phyloP scores from a whole-genome alignment of 1,284 basidiomycete species.

The Ustilago hordei region DNA sequence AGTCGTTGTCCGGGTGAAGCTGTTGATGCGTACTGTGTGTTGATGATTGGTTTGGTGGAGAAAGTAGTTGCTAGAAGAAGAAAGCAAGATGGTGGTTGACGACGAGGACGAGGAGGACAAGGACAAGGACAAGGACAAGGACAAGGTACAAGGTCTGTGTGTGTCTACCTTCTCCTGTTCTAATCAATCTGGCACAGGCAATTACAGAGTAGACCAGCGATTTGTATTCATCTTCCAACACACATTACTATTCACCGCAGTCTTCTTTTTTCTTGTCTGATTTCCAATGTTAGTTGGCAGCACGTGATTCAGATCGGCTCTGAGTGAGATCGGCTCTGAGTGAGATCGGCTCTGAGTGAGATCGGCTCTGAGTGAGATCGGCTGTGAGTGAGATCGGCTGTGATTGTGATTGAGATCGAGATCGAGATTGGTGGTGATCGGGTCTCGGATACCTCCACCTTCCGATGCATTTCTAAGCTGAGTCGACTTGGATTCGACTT shows the following conservation, averaged over 20 bases:
- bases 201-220: too few relatives aligned
- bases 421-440: constrained; percentile 8
- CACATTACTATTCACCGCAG: constrained; percentile 24
- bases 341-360: not conserved
- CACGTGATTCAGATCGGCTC: not conserved
- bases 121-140: constrained; percentile 16
- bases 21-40: constrained; percentile 26
- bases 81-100: constrained; percentile 7
- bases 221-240: constrained; percentile 7
- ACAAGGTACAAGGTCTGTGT: not conserved
- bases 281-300: constrained; percentile 10
- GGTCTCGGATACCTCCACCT: constrained; percentile 22
- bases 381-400: not conserved
- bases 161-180: not conserved
- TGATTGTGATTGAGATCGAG: not conserved
- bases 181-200: too few relatives aligned
- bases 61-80: constrained; percentile 24
- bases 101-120: constrained; percentile 10
- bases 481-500: not conserved
- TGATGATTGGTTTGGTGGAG: constrained; percentile 7
- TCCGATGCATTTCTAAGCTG: constrained; percentile 4
- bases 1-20: not conserved
- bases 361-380: too few relatives aligned
- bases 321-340: not conserved
- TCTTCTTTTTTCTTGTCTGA: not conserved